Conservation (phyloP, 306 rosid genomes). For the Prinsepia uniflora region DNA sequence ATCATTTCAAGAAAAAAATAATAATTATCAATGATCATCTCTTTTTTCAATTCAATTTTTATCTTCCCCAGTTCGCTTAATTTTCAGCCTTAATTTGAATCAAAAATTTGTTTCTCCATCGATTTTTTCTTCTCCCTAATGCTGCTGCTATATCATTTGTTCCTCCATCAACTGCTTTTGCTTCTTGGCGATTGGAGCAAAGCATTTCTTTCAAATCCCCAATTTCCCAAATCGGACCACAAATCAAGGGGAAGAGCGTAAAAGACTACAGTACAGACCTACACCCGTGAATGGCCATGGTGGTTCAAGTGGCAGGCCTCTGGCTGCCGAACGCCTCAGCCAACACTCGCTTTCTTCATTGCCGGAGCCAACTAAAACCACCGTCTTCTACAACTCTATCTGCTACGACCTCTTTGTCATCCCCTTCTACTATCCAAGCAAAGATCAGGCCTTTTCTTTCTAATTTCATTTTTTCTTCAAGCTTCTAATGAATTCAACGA, state of each 20-base stretch:
- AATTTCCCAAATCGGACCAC: too few relatives aligned
- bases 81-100: too few relatives aligned
- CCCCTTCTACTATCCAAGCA: slow-evolving; percentile 61
- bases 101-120: too few relatives aligned
- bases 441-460: neutral
- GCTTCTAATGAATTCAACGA: neutral
- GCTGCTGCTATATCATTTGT: too few relatives aligned
- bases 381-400: slow-evolving; percentile 31
- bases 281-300: slow-evolving; percentile 28
- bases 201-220: neutral
- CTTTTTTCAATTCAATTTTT: too few relatives aligned
- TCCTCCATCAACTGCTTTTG: too few relatives aligned
- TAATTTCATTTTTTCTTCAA: neutral
- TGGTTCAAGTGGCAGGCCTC: slow-evolving; percentile 44
- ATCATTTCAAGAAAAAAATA: too few relatives aligned
- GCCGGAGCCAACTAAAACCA: slow-evolving; percentile 28
- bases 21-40: too few relatives aligned
- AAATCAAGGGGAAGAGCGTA: neutral
- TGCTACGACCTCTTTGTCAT: slow-evolving; percentile 44
- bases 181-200: neutral
- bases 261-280: neutral
- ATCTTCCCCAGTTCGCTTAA: too few relatives aligned
- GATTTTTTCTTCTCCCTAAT: too few relatives aligned
- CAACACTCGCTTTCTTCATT: slow-evolving; percentile 10
- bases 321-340: slow-evolving; percentile 37